phyloP scores from a whole-genome alignment of 1,139 yeast genomes.

The Sugiyamaella paludigena region DNA sequence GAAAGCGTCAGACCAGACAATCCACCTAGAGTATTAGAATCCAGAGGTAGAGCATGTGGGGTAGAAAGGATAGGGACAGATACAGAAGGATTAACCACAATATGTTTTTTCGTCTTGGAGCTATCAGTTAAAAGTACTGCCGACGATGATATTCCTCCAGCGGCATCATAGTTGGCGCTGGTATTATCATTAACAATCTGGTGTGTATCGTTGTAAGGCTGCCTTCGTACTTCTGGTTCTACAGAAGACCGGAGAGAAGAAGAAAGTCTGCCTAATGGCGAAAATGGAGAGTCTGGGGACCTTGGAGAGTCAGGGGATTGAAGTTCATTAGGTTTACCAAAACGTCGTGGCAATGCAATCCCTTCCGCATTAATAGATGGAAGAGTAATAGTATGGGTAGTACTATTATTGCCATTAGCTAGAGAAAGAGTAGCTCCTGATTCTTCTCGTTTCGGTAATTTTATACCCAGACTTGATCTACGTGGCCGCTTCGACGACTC shows the following conservation, averaged over 20 bases:
- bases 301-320: slow-evolving; percentile 1
- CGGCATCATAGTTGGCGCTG: neutral
- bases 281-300: slow-evolving; percentile 10
- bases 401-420: neutral
- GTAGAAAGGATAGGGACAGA: neutral
- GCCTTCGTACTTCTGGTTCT: slow-evolving; percentile 3
- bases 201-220: neutral
- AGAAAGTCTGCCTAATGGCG: slow-evolving; percentile 15
- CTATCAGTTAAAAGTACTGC: neutral
- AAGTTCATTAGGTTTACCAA: neutral
- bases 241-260: slow-evolving; percentile 12
- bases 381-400: neutral
- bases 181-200: neutral
- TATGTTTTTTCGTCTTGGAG: too few species aligned
- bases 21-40: neutral
- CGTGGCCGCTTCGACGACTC: slow-evolving; percentile 31
- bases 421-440: slow-evolving; percentile 9
- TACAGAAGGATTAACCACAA: too few species aligned
- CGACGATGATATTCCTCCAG: neutral
- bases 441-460: slow-evolving; percentile 8
- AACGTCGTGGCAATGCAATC: neutral
- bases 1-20: slow-evolving; percentile 5
- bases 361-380: neutral
- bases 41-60: neutral
- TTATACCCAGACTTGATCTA: slow-evolving; percentile 25